Base-by-base conservation (phyloP, 257 asterid genomes). In the Marsdenia floribunda region DNA sequence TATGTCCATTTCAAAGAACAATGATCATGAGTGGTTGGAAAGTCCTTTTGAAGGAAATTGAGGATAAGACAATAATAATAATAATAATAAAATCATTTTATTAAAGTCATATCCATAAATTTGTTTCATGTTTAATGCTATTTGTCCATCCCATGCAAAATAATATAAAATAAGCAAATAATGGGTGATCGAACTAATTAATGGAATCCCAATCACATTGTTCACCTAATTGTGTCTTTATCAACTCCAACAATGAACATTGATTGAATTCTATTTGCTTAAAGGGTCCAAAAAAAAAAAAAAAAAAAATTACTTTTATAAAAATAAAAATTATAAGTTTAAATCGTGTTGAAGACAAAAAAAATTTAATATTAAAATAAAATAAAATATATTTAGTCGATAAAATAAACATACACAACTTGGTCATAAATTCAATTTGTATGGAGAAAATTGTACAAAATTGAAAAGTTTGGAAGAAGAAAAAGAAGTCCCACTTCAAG, bases 201-300 rank as follows among this genome's bases (percentile, higher is more conserved):
- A 58, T 22, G 33, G 44, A 8, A 26, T 76, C 54, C 13, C 22
- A 5, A 66, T 40, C 16, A 40, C 38, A 26, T 49, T 22, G 49
- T 14, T 68, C 44, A 68, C 80, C 80, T 76, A 76, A 76, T 35
- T 70, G 24, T 70, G 76, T 76, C 80, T 21, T n/a, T 60, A 33
- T 76, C 80, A 60, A n/a, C 7, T 26, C 46, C 33, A 67, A 24
- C 4, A 44, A 11, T 58, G 75, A 5, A 12, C 19, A 19, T 52
- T 52, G 19, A 26, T 52, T 52, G n/a, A 0, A 52, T 52, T 16
- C 57, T 52, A 52, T 52, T 52, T 12, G 19, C n/a, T n/a, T n/a
- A n/a, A n/a, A n/a, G n/a, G n/a, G n/a, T n/a, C n/a, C n/a, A n/a
- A n/a, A n/a, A n/a, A n/a, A n/a, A n/a, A n/a, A n/a, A n/a, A n/a